These are phyloP conservation scores for Diaporthe amygdali DNA, from an alignment of 2,329 filamentous ascomycete species.

Conservation along the genomic window DNA sequence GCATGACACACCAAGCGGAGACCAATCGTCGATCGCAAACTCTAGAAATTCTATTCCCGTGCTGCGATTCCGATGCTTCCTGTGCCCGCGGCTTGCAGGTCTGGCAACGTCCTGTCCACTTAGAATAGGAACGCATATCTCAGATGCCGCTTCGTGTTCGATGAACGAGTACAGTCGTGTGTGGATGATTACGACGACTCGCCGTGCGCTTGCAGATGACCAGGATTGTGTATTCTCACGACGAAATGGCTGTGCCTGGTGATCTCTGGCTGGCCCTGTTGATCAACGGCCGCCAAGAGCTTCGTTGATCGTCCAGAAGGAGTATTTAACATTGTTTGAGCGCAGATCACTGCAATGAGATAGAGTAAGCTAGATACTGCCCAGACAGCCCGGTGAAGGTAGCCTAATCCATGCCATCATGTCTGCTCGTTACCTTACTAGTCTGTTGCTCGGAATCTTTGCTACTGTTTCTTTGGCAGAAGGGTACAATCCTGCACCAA, in stretches of 20 bases:
- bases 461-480: neutral
- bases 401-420: neutral
- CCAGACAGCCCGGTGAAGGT: neutral
- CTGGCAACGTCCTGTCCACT: neutral
- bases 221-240: neutral
- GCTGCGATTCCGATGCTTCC: neutral
- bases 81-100: neutral
- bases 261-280: neutral
- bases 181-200: neutral
- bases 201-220: neutral
- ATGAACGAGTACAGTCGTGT: neutral
- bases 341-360: neutral
- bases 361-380: neutral
- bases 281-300: neutral
- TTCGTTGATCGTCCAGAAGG: neutral
- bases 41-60: neutral
- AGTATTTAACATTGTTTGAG: neutral
- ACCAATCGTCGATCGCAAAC: neutral
- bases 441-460: neutral
- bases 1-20: neutral
- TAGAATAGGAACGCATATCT: neutral
- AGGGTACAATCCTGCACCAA: neutral
- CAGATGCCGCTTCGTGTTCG: neutral
- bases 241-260: neutral
- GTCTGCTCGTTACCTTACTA: neutral